These are phyloP conservation scores for Chaetothyriales sp. DNA, from an alignment of 2,329 filamentous ascomycete species.

Conservation along the genomic window DNA sequence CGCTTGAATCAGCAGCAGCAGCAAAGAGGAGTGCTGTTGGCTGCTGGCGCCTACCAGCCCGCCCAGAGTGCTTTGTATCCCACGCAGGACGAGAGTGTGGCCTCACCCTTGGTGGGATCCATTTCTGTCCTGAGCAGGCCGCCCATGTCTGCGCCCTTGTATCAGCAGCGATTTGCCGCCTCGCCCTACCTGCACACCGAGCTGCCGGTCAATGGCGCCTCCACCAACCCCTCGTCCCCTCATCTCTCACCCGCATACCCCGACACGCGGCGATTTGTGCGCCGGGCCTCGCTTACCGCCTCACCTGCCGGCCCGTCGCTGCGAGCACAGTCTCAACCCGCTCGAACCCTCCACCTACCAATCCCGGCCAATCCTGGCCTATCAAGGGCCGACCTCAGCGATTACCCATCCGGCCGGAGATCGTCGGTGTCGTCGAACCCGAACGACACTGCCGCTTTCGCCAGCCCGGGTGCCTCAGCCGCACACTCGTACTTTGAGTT, in stretches of 20 bases:
- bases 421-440: constrained; percentile 20
- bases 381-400: constrained; percentile 24
- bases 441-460: constrained; percentile 9
- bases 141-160: constrained; percentile 19
- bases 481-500: constrained; percentile 17
- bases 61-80: constrained; percentile 27
- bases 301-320: constrained; percentile 29
- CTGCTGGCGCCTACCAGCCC: constrained; percentile 12
- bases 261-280: constrained; percentile 31
- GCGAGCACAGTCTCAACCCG: constrained; percentile 38
- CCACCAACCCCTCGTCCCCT: constrained; percentile 35
- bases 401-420: constrained; percentile 21
- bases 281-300: constrained; percentile 32
- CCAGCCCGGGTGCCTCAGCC: constrained; percentile 2
- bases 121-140: constrained; percentile 10
- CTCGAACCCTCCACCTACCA: constrained; percentile 28
- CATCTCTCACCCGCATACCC: constrained; percentile 27
- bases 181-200: constrained; percentile 11
- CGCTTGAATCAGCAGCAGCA: constrained; percentile 34
- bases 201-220: constrained; percentile 24
- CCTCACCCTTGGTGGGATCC: constrained; percentile 8
- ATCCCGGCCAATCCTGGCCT: constrained; percentile 16
- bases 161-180: constrained; percentile 15
- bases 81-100: constrained; percentile 14
- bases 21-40: constrained; percentile 10